Base-by-base conservation (phyloP, 192 early-diverging fungal species). In the Dissophora ornata region DNA sequence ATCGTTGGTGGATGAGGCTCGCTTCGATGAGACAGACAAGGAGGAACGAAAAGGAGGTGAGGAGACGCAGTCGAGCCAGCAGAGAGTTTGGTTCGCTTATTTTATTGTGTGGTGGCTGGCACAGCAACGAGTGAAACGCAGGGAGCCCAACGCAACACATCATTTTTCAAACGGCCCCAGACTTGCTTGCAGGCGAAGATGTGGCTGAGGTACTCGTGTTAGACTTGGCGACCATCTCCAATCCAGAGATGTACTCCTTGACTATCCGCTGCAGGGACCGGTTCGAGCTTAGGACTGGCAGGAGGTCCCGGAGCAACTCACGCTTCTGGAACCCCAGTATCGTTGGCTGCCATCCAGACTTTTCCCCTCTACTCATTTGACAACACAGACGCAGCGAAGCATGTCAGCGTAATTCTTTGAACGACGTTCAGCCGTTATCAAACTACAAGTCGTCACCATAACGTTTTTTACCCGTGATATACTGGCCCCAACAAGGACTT, bases 271-370 rank as follows among this genome's bases (percentile, higher is more conserved):
- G 91, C 52, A 91, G 66, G 8, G 84, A 66, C 45, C 91, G 82
- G 64, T 93, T 93, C 22, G 85, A 80, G 41, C 91, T 85, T 24
- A 95, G 82, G 1, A 91, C 79, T 0, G 88, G 90, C 29, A 96
- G 62, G 16, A 94, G 69, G 45, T 89, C 86, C 36, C 79, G 71
- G 4, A 96, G 48, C 10, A 94, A 60, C 36, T 84, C 83, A 10
- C 87, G 87, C 48, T 96, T 96, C 33, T 86, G 82, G 50, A 86
- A 71, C 8, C 83, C 80, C 71, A 73, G 25, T 44, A 45, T 58
- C n/a, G 52, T 54, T 25, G 38, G 55, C 12, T 84, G 46, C 83
- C 86, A 44, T 73, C 77, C 77, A 67, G 62, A 62, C 50, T 25
- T 53, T 30, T 70, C 71, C 56, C 77, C 85, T 54, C 62, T 69